Evolutionary conservation across 306 rosid species (phyloP).

Genomic region (Vachellia collinsii): DNA sequence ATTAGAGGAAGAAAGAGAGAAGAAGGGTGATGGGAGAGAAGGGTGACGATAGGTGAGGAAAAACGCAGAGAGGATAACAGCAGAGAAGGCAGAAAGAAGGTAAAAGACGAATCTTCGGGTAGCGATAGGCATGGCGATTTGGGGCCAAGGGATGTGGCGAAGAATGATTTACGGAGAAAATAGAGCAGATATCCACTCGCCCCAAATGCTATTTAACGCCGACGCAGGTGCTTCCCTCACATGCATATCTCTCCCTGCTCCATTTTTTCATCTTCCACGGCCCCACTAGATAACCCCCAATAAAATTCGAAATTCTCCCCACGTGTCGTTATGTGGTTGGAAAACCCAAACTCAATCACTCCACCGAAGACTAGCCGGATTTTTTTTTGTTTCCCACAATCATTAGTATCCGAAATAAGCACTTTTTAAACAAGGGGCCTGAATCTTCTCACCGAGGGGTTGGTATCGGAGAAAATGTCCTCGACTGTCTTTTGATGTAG

Average conservation of each 20-base stretch:
- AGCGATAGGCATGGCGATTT: slow-evolving; percentile 38
- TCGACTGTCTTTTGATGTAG: too few species aligned
- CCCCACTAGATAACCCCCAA: not conserved
- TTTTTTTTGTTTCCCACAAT: too few species aligned
- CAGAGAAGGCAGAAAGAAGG: slow-evolving; percentile 60
- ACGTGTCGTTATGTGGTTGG: not conserved
- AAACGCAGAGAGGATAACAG: slow-evolving; percentile 53
- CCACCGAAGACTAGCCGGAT: too few species aligned
- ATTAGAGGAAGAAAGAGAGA: slow-evolving; percentile 29
- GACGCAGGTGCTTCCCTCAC: not conserved
- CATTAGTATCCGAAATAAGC: too few species aligned
- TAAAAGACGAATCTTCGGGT: slow-evolving; percentile 58
- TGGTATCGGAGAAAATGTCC: too few species aligned
- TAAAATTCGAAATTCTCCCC: too few species aligned
- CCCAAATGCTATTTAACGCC: not conserved
- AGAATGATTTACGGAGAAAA: not conserved
- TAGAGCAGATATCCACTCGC: not conserved
- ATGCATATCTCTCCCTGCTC: not conserved
- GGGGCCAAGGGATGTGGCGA: slow-evolving; percentile 5
- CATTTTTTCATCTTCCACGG: not conserved
- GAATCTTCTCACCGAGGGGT: too few species aligned
- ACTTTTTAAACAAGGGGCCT: too few species aligned
- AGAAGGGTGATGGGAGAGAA: not conserved
- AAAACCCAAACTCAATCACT: not conserved
- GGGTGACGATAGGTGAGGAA: slow-evolving; percentile 36